A percentile compares a stretch with the other conserved stretches of the same genome.
phyloP scores from a whole-genome alignment of 2,329 filamentous ascomycete species.

The Aspergillus caelatus region DNA sequence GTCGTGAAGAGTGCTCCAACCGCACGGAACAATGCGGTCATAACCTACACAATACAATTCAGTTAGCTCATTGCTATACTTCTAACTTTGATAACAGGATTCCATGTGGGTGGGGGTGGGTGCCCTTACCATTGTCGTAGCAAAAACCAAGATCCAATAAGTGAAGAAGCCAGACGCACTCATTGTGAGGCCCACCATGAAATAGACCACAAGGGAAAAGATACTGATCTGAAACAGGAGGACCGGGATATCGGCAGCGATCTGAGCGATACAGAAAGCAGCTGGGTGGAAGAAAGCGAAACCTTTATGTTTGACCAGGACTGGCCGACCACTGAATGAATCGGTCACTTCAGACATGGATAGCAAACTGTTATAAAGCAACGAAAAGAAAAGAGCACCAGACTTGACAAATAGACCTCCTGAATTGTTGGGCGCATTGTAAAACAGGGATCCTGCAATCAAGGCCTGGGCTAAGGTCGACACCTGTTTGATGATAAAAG shows the following conservation, averaged over 20 bases:
- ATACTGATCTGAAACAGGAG: conserved; percentile 62
- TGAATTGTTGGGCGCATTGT: conserved; percentile 61
- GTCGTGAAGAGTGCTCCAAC: conserved; percentile 59
- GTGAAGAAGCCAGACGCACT: conserved; percentile 63
- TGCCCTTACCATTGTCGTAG: conserved; percentile 47
- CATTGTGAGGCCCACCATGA: conserved; percentile 61
- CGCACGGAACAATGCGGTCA: conserved; percentile 62
- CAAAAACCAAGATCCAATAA: conserved; percentile 59
- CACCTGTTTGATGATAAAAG: conserved; percentile 64
- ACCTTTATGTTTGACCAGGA: conserved; percentile 61
- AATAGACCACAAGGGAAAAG: conserved; percentile 65
- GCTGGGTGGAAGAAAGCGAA: conserved; percentile 62
- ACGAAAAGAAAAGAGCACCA: conserved; percentile 66
- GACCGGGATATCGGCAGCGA: conserved; percentile 55
- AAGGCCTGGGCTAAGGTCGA: conserved; percentile 62
- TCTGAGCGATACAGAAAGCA: conserved; percentile 47
- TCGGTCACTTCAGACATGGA: conserved; percentile 69
- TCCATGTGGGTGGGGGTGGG: too few species aligned
- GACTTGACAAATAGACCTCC: conserved; percentile 66
- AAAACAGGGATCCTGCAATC: conserved; percentile 69
- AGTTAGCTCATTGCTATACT: neutral
- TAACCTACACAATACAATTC: conserved; percentile 38
- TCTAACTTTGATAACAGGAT: neutral
- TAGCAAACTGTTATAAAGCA: conserved; percentile 64
- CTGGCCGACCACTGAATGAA: conserved; percentile 62